phyloP scores from a whole-genome alignment of 1,284 basidiomycete genomes.

The Leccinum cinnamomeum region DNA sequence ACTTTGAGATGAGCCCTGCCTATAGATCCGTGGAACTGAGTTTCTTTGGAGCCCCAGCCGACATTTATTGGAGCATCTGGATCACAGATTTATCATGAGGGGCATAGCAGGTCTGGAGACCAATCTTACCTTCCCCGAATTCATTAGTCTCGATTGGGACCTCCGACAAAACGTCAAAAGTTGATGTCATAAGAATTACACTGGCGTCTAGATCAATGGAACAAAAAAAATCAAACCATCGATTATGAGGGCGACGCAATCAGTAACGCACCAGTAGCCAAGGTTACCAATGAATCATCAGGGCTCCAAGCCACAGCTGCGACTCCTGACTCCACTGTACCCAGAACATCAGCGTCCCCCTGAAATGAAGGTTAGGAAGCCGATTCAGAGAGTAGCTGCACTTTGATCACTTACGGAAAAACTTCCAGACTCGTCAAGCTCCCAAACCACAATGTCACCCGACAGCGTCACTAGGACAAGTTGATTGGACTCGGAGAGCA shows the following conservation, averaged over 20 bases:
- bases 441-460: slow-evolving; percentile 76
- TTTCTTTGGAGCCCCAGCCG: slow-evolving; percentile 97
- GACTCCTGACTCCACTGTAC: slow-evolving; percentile 85
- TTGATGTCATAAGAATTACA: slow-evolving; percentile 85
- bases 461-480: slow-evolving; percentile 66
- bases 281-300: slow-evolving; percentile 81
- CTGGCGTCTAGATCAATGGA: slow-evolving; percentile 55
- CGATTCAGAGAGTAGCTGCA: not conserved
- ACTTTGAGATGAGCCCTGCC: slow-evolving; percentile 73
- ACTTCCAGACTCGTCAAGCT: slow-evolving; percentile 52
- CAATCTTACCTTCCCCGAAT: slow-evolving; percentile 76
- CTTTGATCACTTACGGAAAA: slow-evolving; percentile 38
- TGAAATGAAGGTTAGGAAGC: slow-evolving; percentile 10
- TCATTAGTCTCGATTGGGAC: slow-evolving; percentile 68
- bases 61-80: slow-evolving; percentile 89
- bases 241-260: not conserved
- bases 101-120: slow-evolving; percentile 7
- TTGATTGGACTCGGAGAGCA: slow-evolving; percentile 64
- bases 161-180: slow-evolving; percentile 89
- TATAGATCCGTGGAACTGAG: slow-evolving; percentile 96
- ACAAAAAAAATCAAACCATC: slow-evolving; percentile 4
- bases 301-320: slow-evolving; percentile 86
- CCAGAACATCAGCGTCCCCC: slow-evolving; percentile 65
- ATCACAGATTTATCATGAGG: slow-evolving; percentile 14
- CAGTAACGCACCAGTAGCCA: slow-evolving; percentile 67